Conservation (phyloP, 352 stramenopile species). For the Phytopythium litorale region DNA sequence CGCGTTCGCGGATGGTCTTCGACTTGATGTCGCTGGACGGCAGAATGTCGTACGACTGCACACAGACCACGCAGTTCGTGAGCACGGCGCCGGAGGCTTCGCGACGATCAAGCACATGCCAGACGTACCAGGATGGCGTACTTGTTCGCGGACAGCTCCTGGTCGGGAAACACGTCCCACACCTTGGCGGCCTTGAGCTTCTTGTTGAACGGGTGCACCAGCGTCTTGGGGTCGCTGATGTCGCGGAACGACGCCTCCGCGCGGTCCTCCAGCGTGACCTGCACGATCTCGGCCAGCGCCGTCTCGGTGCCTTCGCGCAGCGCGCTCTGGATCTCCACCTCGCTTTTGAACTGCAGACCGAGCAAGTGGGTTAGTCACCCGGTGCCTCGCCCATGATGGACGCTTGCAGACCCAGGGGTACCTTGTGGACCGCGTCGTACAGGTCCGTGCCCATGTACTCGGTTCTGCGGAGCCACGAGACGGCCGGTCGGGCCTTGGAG, state of each 20-base stretch:
- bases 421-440: conserved; percentile 80
- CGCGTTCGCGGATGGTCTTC: conserved; percentile 63
- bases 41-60: conserved; percentile 81
- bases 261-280: conserved; percentile 67
- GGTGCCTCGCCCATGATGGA: neutral
- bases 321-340: conserved; percentile 79
- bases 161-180: conserved; percentile 82
- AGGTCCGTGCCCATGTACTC: conserved; percentile 87
- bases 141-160: conserved; percentile 74
- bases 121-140: conserved; percentile 72
- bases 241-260: conserved; percentile 78
- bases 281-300: conserved; percentile 68
- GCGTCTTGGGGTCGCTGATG: conserved; percentile 53
- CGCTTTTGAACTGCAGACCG: conserved; percentile 64
- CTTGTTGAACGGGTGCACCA: conserved; percentile 82
- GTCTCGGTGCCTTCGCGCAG: conserved; percentile 80
- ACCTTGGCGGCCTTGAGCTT: conserved; percentile 77
- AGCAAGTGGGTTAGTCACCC: neutral
- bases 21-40: conserved; percentile 77
- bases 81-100: neutral
- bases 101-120: neutral
- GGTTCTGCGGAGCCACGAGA: conserved; percentile 78
- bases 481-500: conserved; percentile 60
- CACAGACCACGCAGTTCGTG: neutral
- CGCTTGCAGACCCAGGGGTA: conserved; percentile 1